Evolutionary conservation across 2,329 filamentous ascomycete species (phyloP), one percentile per base, ranked within the genome.

Genomic region (Chaetomiaceae sp.): DNA sequence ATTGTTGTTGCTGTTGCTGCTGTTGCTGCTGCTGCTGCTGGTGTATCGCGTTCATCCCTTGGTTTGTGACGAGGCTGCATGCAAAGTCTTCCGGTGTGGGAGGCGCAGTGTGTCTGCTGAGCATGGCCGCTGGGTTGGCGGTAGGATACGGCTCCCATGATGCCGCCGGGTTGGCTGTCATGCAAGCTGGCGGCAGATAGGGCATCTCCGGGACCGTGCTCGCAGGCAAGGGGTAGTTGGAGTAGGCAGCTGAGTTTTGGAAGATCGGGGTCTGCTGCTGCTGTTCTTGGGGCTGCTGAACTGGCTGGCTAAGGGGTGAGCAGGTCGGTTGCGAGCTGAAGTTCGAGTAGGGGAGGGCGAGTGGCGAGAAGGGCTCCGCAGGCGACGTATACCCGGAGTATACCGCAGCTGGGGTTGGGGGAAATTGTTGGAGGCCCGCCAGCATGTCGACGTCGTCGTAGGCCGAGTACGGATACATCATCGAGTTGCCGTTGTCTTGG

Each of bases 361-460:
- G 60, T 3, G 79, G 79, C 9, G 80, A 82, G 61, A 80, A 79
- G 10, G 4, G 37, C 9, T 57, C 58, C 2, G 77, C 72, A 2
- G 81, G 81, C 6, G 81, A 84, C 4, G 75, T 75, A 62, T 79
- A 78, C 53, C 73, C 77, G 0, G 81, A 84, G 58, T 79, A 82
- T 17, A 73, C 70, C 1, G 72, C 68, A 42, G 72, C 68, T 41
- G 78, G 75, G 43, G 77, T 79, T 5, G 77, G 75, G 0, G 78
- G 75, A 23, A 74, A 68, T 45, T 74, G 71, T 51, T 70, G 69
- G 43, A 69, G 72, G 30, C 61, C 63, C 6, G 68, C 53, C 54
- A 70, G 72, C 10, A 69, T 56, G 35, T 78, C 73, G 44, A 67
- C 64, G 33, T 74, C 68, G 46, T 68, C 65, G 54, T 69, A 68